Base-by-base conservation (phyloP, 2,329 filamentous ascomycete genomes). In the Diaporthe sp. region DNA sequence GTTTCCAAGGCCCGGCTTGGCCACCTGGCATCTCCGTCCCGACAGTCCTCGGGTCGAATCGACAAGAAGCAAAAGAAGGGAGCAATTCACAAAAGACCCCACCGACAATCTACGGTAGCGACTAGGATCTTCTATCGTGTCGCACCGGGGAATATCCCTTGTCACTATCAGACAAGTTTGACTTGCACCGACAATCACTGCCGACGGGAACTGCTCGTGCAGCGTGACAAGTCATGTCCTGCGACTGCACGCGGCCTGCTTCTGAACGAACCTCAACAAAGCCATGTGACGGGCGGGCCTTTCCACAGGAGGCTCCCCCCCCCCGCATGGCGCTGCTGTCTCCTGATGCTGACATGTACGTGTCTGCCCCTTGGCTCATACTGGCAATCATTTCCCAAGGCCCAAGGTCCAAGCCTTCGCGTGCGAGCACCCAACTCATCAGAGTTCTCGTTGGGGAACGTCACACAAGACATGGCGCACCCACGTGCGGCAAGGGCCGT, bases 401-500 rank as follows among this genome's bases (percentile, higher is more conserved):
- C 34, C 57, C 25, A 59, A 4, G 12, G 57, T 22, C 57, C 25
- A 15, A 25, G 39, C 59, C 46, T 25, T 39, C 31, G 31, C 34
- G 7, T 8, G 4, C n/a, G 25, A 31, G 59, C n/a, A 31, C 6
- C 39, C 22, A 34, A 3, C 39, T 15, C n/a, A 37, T 31, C 55
- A 31, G 49, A 31, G 42, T 70, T 51, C 62, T 70, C 62, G 39
- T 71, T 53, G 65, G 37, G 72, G n/a, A 71, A 76, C 71, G 74
- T 76, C 46, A 65, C 72, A 67, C 74, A 49, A 74, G 74, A 74
- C 71, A 65, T 65, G 74, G n/a, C 13, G 49, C 74, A 75, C n/a
- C 22, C 53, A 42, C 70, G 53, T 31, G 61, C 74, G 51, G 49
- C 34, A 71, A 25, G 46, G 34, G 31, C 62, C 9, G 31, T 53